Evolutionary conservation across 306 rosid species (phyloP), one percentile per base, ranked within the genome.

Genomic region (Astragalus membranaceus): DNA sequence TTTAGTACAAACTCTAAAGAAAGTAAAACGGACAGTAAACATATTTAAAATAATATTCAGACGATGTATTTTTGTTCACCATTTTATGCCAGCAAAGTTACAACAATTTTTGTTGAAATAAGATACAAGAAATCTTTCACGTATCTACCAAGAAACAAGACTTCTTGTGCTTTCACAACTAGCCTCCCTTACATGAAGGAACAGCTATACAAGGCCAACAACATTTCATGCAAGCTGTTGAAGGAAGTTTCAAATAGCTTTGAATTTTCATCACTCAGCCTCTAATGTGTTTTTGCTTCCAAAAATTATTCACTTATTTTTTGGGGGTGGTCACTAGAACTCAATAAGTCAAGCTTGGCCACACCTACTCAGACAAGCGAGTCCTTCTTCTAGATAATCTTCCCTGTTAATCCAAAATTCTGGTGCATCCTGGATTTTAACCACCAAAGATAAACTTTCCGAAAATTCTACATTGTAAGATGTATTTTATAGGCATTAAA

Each of bases 341-440:
- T 73, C 71, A 20, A 32, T 67, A 81, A 74, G 81, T 94, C 90
- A 94, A 58, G 95, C 97, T 77, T 84, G 92, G 64, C 97, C 95
- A 74, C 91, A 91, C 80, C 84, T 95, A 80, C 86, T 89, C 12
- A 91, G 81, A 76, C 97, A 91, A 80, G 88, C 88, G 77, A 89
- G 9, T 36, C 99, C 99, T 79, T 94, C 99, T 89, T 95, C 99
- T 69, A 78, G 95, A 87, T 95, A 95, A 80, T 95, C 96, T 76
- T 91, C 99, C 78, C 91, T 84, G 84, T 91, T 91, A 63, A 95
- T 91, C 99, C 99, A 95, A 82, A 89, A 95, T 73, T 91, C 97
- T 39, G 97, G 97, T 16, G 99, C 92, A 83, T 95, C 97, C 97
- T 95, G 90, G 70, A 70, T 72, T 57, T 77, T 36, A 83, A 78